phyloP scores from a whole-genome alignment of 23 red algal species.

The Gracilariopsis chorda region DNA sequence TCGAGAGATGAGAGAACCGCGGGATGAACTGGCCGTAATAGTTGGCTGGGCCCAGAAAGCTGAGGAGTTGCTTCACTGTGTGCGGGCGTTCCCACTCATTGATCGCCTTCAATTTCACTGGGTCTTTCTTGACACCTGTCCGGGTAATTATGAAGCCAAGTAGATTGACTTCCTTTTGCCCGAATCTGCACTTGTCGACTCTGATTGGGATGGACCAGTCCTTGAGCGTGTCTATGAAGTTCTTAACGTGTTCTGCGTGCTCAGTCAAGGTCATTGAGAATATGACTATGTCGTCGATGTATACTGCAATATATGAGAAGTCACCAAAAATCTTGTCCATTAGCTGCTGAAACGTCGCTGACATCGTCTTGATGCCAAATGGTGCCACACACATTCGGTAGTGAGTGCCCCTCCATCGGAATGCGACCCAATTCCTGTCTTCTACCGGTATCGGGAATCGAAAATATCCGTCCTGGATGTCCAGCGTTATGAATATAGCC shows the following conservation, averaged over 20 bases:
- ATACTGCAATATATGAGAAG: neutral
- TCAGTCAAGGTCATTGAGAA: neutral
- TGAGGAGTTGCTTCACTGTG: neutral
- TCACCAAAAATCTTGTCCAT: slow-evolving; percentile 3
- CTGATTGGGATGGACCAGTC: neutral
- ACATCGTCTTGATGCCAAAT: slow-evolving; percentile 33
- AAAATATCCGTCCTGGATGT: slow-evolving; percentile 6
- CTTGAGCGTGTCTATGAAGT: neutral
- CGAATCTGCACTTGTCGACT: neutral
- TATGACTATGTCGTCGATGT: slow-evolving; percentile 19
- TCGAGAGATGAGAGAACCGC: no score
- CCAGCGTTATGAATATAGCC: neutral
- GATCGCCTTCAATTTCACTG: neutral
- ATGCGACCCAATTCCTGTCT: neutral
- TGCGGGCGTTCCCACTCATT: neutral
- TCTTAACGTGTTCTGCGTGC: neutral
- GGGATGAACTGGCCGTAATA: no score
- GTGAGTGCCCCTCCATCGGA: neutral
- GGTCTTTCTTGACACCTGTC: neutral
- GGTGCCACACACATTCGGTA: neutral
- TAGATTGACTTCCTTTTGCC: neutral
- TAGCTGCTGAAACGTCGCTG: neutral
- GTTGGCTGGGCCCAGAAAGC: neutral
- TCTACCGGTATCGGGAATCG: neutral
- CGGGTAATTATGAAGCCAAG: neutral